Conservation (phyloP, 1,139 yeast species). For the Saccharomyces uvarum region DNA sequence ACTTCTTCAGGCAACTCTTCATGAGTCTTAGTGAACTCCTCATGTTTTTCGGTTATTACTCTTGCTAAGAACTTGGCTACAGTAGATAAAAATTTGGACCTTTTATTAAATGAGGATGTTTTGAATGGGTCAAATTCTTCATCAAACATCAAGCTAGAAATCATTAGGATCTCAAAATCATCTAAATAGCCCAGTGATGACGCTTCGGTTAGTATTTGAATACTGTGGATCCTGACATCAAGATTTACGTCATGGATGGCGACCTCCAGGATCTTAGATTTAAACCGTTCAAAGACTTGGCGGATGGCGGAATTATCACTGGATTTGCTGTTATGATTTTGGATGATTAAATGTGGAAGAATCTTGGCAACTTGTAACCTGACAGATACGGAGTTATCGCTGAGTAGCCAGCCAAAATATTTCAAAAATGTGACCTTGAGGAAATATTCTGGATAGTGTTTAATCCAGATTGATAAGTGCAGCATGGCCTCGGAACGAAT, state of each 20-base stretch:
- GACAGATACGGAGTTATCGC: conserved; percentile 58
- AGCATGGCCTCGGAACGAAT: conserved; percentile 64
- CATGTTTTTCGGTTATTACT: conserved; percentile 34
- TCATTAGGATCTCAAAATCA: conserved; percentile 41
- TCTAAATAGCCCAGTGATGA: conserved; percentile 56
- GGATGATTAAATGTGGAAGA: conserved; percentile 37
- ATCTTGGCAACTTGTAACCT: conserved; percentile 58
- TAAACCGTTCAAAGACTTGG: conserved; percentile 66
- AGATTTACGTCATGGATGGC: conserved; percentile 46
- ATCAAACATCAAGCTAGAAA: conserved; percentile 42
- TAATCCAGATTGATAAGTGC: conserved; percentile 61
- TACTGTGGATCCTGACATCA: conserved; percentile 46
- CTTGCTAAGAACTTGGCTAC: conserved; percentile 40
- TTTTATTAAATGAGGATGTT: conserved; percentile 29
- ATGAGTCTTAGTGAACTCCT: conserved; percentile 35
- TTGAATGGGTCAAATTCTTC: conserved; percentile 27
- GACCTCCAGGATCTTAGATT: conserved; percentile 57
- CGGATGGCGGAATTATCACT: conserved; percentile 44
- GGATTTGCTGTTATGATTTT: conserved; percentile 33
- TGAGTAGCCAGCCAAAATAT: conserved; percentile 76
- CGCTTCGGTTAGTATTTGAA: conserved; percentile 50
- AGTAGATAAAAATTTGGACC: conserved; percentile 33
- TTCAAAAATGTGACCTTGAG: conserved; percentile 63
- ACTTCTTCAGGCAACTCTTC: conserved; percentile 24
- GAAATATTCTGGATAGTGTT: conserved; percentile 60